Base-by-base conservation (phyloP, 805 yeast genomes). In the Lipomyces orientalis region DNA sequence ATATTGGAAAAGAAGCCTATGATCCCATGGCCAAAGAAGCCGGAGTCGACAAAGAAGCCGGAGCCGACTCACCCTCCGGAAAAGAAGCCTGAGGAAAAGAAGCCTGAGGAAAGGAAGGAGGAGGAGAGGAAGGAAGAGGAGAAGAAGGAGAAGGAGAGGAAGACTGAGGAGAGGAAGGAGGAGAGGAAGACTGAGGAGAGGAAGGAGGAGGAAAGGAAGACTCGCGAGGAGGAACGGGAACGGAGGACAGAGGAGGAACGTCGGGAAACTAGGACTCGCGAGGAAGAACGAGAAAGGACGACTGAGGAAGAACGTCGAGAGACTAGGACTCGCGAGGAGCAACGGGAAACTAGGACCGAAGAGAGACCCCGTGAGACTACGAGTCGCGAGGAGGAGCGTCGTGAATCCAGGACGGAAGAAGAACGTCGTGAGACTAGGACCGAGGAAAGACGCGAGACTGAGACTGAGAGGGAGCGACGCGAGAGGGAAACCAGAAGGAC, bases 31-130 rank as follows among this genome's bases (percentile, higher is more conserved):
- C 56, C 60, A 29, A 19, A 46, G 60, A 49, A 29, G 62, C 63
- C 34, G 34, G 37, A 59, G 59, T n/a, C n/a, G n/a, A n/a, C 60
- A 29, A 19, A 46, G 60, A 49, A 29, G 62, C 63, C 34, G 34
- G 37, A 59, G 59, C n/a, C n/a, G n/a, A n/a, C n/a, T n/a, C 14
- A 33, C 2, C 60, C 43, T 14, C 12, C 14, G 57, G 34, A 25
- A 54, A 31, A 59, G 63, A n/a, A 49, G 25, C 34, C 63, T 4
- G 37, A n/a, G 60, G n/a, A 74, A 78, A 77, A 16, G 59, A 63
- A 54, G 56, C 33, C 58, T 19, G 19, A 56, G 39, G 49, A 57
- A 61, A 64, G 8, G 65, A 65, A 51, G 52, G 43, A 3, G 16
- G 34, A 31, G 59, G 62, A 54, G 52, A 54, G 16, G 58, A 70